A percentile compares a stretch with the other conserved stretches of the same genome.
phyloP scores from a whole-genome alignment of 495 filamentous ascomycete species.

The Talaromyces nanjingensis region DNA sequence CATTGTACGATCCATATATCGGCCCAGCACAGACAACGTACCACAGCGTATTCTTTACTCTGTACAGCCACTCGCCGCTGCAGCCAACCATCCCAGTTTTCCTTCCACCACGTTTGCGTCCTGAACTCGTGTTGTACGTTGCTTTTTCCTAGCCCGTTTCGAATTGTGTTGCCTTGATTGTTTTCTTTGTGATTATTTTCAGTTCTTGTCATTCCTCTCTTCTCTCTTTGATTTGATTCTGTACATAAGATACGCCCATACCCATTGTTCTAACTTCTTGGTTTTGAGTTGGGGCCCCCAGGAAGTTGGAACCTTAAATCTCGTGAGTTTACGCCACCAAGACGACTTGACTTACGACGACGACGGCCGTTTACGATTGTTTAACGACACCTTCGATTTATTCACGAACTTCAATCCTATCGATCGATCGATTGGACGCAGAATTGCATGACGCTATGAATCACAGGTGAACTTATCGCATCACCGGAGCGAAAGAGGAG shows the following conservation, averaged over 20 bases:
- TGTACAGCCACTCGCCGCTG: background rate
- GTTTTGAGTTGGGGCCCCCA: background rate
- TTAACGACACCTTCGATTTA: background rate
- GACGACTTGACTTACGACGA: background rate
- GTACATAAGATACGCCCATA: background rate
- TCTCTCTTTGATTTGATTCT: background rate
- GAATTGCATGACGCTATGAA: background rate
- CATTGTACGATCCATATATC: background rate
- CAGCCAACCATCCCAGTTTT: background rate
- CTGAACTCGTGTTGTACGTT: background rate
- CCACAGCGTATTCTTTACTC: background rate
- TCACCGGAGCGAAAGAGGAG: background rate
- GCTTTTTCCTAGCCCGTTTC: background rate
- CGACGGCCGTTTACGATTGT: background rate
- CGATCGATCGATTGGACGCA: background rate
- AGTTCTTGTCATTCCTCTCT: background rate
- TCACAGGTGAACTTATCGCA: background rate
- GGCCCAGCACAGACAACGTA: background rate
- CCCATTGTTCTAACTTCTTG: background rate
- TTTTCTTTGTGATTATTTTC: background rate
- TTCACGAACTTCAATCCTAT: background rate
- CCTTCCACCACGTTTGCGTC: background rate
- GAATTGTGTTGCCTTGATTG: background rate
- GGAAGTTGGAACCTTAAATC: background rate
- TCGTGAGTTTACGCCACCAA: background rate